Base-by-base conservation (phyloP, 2,329 filamentous ascomycete species). In the Pseudogymnoascus sp. region DNA sequence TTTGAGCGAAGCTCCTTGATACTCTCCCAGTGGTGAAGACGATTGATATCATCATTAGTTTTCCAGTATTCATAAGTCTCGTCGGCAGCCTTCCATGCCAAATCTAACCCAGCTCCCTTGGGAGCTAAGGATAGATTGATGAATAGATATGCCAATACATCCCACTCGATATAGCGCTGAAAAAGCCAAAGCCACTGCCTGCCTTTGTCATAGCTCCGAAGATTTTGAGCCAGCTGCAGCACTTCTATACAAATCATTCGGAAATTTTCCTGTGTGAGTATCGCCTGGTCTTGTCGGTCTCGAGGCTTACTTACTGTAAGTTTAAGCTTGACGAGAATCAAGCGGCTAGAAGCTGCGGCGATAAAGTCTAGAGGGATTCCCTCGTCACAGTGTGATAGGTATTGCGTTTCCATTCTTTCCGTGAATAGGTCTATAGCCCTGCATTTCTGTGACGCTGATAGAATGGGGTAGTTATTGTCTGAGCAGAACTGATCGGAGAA, bases 1-100 rank as follows among this genome's bases (percentile, higher is more conserved):
- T 34, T 57, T 57, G 52, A 57, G 18, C 52, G 26, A 57, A 57
- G 52, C 23, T 34, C 52, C 52, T 57, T 34, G 19, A 57, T 34
- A 57, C 33, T 35, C 13, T 35, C 33, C 33, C 13, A 35, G 33
- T 35, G 33, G 9, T 35, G 33, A 35, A 35, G 7, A 12, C 33
- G 33, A 35, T 35, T 35, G 7, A 35, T 35, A 35, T 35, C 7
- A 35, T 13, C 33, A n/a, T n/a, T 13, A 35, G 33, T 35, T 35
- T 35, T n/a, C 33, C 33, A 35, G 33, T 35, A 35, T 35, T 35
- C 33, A 35, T 35, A n/a, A 35, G 33, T 35, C 33, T 35, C 33
- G 12, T 35, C 12, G 33, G 33, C 33, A 35, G 13, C 33, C n/a
- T 35, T 13, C 33, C 33, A 35, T 35, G 33, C 33, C 33, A n/a